Percentiles rank a stretch among this genome's conserved stretches.
Conservation (phyloP, 2,329 filamentous ascomycete species). For the Microsporum audouinii region DNA sequence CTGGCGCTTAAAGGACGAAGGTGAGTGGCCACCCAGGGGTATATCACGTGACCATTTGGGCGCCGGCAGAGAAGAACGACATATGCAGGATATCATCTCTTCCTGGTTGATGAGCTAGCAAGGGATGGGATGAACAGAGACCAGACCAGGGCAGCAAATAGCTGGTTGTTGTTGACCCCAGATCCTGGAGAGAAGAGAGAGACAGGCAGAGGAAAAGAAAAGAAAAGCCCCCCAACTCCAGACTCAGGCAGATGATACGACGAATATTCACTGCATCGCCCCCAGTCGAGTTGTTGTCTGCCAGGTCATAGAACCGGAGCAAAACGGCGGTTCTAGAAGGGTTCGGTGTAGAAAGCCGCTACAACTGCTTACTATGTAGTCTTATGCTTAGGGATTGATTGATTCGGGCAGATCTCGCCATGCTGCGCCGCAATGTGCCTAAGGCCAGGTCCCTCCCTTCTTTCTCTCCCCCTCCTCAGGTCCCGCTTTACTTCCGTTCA, state of each 20-base stretch:
- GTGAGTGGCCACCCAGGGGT: not conserved
- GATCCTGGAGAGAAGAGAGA: not conserved
- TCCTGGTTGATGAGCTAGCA: not conserved
- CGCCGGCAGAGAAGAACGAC: not conserved
- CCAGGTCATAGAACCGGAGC: not conserved
- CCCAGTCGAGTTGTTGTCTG: not conserved
- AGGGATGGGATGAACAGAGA: no score
- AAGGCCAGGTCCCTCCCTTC: not conserved
- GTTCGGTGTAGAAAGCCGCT: not conserved
- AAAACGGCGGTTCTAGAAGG: not conserved
- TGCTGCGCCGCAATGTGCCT: not conserved
- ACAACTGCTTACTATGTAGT: not conserved
- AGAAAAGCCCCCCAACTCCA: not conserved
- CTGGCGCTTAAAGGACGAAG: conserved; percentile 3
- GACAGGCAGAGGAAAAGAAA: not conserved
- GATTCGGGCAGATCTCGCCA: not conserved
- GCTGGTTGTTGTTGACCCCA: not conserved
- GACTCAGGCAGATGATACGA: not conserved
- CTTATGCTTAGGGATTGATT: not conserved
- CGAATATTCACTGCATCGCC: not conserved
- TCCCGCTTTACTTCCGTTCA: not conserved
- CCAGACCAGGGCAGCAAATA: not conserved
- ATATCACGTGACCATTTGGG: not conserved
- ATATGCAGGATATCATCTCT: not conserved
- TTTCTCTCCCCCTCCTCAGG: not conserved